Percentiles rank a stretch among this genome's conserved stretches.
phyloP scores from a whole-genome alignment of 768 basidiomycete genomes.

The Tremella yokohamensis region DNA sequence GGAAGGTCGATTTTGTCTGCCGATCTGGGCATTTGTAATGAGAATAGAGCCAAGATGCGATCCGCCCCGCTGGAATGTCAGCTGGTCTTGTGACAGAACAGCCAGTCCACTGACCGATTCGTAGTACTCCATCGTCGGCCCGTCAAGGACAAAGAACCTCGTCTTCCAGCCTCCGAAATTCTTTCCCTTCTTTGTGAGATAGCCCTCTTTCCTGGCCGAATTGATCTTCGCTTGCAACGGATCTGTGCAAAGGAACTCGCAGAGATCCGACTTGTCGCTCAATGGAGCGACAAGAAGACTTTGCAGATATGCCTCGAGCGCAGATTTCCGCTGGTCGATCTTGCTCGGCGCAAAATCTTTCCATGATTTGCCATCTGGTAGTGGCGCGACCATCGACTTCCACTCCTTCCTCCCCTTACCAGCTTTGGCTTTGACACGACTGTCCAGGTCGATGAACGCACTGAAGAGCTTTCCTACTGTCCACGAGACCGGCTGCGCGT shows the following conservation, averaged over 20 bases:
- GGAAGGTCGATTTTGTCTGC: constrained; percentile 70
- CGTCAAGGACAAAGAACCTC: constrained; percentile 88
- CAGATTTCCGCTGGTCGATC: constrained; percentile 82
- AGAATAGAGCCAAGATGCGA: constrained; percentile 82
- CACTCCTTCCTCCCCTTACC: constrained; percentile 65
- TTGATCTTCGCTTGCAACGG: constrained; percentile 64
- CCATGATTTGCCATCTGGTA: constrained; percentile 93
- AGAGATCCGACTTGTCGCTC: constrained; percentile 82
- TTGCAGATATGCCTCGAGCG: constrained; percentile 78
- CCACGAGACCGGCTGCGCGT: constrained; percentile 56
- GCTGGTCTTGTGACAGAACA: not conserved
- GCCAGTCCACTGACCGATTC: constrained; percentile 70
- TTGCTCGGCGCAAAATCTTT: constrained; percentile 95
- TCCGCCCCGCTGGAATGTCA: constrained; percentile 71
- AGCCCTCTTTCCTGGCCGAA: constrained; percentile 89
- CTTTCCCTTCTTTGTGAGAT: constrained; percentile 91
- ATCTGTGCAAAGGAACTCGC: constrained; percentile 88
- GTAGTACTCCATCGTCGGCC: constrained; percentile 86
- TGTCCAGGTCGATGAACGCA: constrained; percentile 84
- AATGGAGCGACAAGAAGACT: constrained; percentile 74
- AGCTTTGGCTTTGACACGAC: constrained; percentile 60
- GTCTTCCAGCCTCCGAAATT: constrained; percentile 99
- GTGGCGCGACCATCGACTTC: constrained; percentile 63
- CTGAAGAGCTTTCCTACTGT: constrained; percentile 90
- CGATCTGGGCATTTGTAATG: constrained; percentile 91